A percentile compares a stretch with the other conserved stretches of the same genome.
phyloP scores from a whole-genome alignment of 2,329 filamentous ascomycete genomes.

The Coniochaeta prunicola region DNA sequence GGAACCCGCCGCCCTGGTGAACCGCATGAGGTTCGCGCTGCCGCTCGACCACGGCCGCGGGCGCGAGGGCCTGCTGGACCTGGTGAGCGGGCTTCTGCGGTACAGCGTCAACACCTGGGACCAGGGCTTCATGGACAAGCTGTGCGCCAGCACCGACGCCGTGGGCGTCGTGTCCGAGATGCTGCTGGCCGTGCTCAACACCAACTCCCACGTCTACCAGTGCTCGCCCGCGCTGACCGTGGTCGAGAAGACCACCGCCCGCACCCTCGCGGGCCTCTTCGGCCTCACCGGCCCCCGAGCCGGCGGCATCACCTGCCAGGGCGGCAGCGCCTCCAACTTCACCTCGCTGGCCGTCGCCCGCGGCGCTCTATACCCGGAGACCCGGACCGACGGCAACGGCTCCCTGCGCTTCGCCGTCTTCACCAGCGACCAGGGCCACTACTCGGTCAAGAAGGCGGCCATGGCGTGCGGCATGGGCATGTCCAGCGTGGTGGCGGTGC shows the following conservation, averaged over 20 bases:
- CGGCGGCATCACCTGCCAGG: slow-evolving; percentile 71
- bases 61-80: slow-evolving; percentile 66
- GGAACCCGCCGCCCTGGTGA: slow-evolving; percentile 48
- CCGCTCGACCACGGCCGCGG: slow-evolving; percentile 50
- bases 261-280: slow-evolving; percentile 66
- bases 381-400: slow-evolving; percentile 66
- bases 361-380: slow-evolving; percentile 74
- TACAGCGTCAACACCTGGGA: slow-evolving; percentile 99
- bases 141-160: slow-evolving; percentile 86
- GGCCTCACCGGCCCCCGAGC: slow-evolving; percentile 65
- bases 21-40: slow-evolving; percentile 51
- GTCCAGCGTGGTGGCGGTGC: slow-evolving; percentile 62
- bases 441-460: slow-evolving; percentile 53
- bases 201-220: slow-evolving; percentile 90
- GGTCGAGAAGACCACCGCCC: slow-evolving; percentile 77
- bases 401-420: slow-evolving; percentile 68
- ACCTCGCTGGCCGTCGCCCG: slow-evolving; percentile 81
- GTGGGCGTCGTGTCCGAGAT: slow-evolving; percentile 80
- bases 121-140: slow-evolving; percentile 91
- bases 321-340: slow-evolving; percentile 77
- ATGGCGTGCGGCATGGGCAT: slow-evolving; percentile 81
- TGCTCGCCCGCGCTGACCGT: slow-evolving; percentile 84
- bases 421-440: slow-evolving; percentile 48
- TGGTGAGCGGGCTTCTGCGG: slow-evolving; percentile 62
- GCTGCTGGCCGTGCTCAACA: slow-evolving; percentile 79